Evolutionary conservation across 1,284 basidiomycete genomes (phyloP).

Genomic region (Ganoderma boninense): DNA sequence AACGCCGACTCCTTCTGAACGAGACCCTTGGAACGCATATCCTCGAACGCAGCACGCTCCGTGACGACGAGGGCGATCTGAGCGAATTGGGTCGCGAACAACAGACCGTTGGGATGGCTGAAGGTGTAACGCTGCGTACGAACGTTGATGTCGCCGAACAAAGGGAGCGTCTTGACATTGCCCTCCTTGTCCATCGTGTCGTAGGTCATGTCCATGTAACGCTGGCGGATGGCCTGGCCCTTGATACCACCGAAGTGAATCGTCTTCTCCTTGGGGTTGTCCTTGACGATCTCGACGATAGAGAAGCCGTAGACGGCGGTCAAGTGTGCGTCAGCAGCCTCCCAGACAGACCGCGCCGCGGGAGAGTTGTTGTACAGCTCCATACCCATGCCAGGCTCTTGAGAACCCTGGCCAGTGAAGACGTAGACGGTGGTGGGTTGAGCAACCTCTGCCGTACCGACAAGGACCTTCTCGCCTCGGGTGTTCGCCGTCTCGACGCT

Average conservation of each 20-base stretch:
- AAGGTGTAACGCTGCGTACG: slow-evolving; percentile 97
- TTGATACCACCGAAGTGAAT: slow-evolving; percentile 99
- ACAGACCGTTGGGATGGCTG: slow-evolving; percentile 93
- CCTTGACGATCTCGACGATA: slow-evolving; percentile 97
- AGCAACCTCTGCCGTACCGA: slow-evolving; percentile 92
- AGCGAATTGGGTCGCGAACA: slow-evolving; percentile 98
- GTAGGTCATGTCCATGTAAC: slow-evolving; percentile 99
- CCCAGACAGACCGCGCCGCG: slow-evolving; percentile 97
- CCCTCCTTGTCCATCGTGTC: slow-evolving; percentile 97
- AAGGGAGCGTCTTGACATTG: slow-evolving; percentile 91
- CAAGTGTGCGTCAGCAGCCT: slow-evolving; percentile 93
- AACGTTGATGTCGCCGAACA: slow-evolving; percentile 92
- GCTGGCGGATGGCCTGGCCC: slow-evolving; percentile 95
- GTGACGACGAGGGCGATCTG: slow-evolving; percentile 98
- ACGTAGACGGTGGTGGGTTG: slow-evolving; percentile 96
- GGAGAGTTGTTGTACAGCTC: slow-evolving; percentile 94
- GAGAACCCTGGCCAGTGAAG: slow-evolving; percentile 98
- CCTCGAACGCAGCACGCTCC: slow-evolving; percentile 97
- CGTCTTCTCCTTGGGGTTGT: slow-evolving; percentile 97
- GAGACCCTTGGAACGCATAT: slow-evolving; percentile 96
- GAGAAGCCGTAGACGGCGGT: slow-evolving; percentile 97
- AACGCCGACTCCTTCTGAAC: slow-evolving; percentile 93
- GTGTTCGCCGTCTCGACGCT: slow-evolving; percentile 90
- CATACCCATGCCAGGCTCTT: slow-evolving; percentile 99
- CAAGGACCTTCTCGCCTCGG: slow-evolving; percentile 89